Conservation (phyloP, 106 monocot species). For the Dioscorea zingiberensis region DNA sequence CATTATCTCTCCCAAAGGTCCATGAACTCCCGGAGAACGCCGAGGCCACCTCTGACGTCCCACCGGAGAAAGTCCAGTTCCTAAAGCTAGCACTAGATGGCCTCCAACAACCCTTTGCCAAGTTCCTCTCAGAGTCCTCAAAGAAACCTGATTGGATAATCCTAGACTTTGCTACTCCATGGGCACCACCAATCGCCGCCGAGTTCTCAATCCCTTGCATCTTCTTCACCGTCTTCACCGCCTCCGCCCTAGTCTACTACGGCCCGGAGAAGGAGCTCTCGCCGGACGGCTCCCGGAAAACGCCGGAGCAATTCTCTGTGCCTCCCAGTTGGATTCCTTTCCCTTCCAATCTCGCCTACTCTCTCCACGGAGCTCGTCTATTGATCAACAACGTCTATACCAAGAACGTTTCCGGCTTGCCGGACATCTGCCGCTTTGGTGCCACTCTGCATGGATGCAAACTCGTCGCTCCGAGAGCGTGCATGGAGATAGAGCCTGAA, state of each 20-base stretch:
- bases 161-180: slow-evolving; percentile 13
- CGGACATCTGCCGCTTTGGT: slow-evolving; percentile 7
- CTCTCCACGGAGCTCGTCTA: slow-evolving; percentile 4
- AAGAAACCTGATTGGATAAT: slow-evolving; percentile 21
- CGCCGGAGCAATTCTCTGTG: background rate
- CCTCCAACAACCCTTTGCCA: slow-evolving; percentile 4
- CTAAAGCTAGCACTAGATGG: slow-evolving; percentile 14
- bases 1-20: slow-evolving; percentile 1
- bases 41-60: slow-evolving; percentile 19
- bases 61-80: background rate
- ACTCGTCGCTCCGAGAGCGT: slow-evolving; percentile 13
- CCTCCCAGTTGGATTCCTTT: slow-evolving; percentile 8
- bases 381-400: background rate
- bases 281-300: background rate
- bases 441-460: slow-evolving; percentile 1
- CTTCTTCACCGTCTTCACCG: slow-evolving; percentile 13
- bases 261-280: background rate
- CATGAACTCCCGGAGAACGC: background rate
- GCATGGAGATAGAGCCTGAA: slow-evolving; percentile 18
- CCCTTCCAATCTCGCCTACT: slow-evolving; percentile 9
- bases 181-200: slow-evolving; percentile 7
- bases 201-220: background rate
- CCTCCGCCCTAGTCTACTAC: background rate
- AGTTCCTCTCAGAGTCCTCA: background rate
- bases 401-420: background rate